phyloP scores from a whole-genome alignment of 2,329 filamentous ascomycete genomes.

The Phaeosphaeriaceae sp. region DNA sequence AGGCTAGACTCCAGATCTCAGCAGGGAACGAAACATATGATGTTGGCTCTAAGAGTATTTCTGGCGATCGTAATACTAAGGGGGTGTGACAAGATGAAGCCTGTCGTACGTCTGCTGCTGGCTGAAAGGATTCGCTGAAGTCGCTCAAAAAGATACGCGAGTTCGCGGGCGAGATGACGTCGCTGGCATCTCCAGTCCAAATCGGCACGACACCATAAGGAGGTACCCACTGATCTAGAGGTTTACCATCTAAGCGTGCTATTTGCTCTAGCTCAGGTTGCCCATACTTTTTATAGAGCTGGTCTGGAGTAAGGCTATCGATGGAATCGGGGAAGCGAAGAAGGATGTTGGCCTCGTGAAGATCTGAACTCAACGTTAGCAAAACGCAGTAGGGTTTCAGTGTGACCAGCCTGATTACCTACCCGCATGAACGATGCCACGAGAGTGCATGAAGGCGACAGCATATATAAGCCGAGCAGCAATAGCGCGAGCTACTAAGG shows the following conservation, averaged over 20 bases:
- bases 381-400: not conserved
- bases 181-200: conserved; percentile 10
- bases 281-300: conserved; percentile 14
- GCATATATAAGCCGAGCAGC: conserved; percentile 16
- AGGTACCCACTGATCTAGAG: conserved; percentile 18
- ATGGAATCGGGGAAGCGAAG: conserved; percentile 12
- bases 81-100: conserved; percentile 10
- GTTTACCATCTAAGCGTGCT: conserved; percentile 9
- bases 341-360: conserved; percentile 17
- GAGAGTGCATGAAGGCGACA: conserved; percentile 15
- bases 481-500: conserved; percentile 14
- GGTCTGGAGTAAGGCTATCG: conserved; percentile 6
- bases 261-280: conserved; percentile 10
- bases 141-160: conserved; percentile 12
- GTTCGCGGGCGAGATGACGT: conserved; percentile 7
- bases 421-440: conserved; percentile 19
- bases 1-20: conserved; percentile 16
- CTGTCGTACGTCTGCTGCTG: conserved; percentile 4
- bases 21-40: conserved; percentile 5
- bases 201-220: conserved; percentile 14
- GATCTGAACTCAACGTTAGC: conserved; percentile 11
- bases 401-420: not conserved
- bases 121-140: conserved; percentile 17
- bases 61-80: conserved; percentile 2
- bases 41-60: conserved; percentile 5